These are phyloP conservation scores for Fusarium sublunatum DNA, from an alignment of 2,329 filamentous ascomycete species.

Conservation along the genomic window DNA sequence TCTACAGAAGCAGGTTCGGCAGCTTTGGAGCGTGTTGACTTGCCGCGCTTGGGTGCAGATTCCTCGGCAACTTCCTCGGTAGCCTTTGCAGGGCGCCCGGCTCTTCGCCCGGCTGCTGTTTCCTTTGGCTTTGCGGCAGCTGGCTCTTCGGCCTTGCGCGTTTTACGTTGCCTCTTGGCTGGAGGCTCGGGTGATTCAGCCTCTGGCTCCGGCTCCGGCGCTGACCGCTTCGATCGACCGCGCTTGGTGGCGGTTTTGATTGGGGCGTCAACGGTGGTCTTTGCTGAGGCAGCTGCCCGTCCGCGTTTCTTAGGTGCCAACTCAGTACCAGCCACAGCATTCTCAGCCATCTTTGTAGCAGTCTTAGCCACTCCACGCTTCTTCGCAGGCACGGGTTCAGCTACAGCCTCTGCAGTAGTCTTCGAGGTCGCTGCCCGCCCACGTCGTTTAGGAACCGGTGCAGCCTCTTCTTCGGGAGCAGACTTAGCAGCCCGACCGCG, in stretches of 20 bases:
- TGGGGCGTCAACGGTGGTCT: conserved; percentile 1
- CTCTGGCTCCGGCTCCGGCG: conserved; percentile 18
- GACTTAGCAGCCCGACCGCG: conserved; percentile 24
- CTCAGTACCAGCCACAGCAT: conserved; percentile 15
- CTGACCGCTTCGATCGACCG: conserved; percentile 34
- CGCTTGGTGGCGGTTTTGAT: conserved; percentile 30
- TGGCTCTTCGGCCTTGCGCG: conserved; percentile 24
- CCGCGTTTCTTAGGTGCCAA: conserved; percentile 28
- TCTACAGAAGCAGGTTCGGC: conserved; percentile 7
- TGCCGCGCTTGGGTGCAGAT: conserved; percentile 21
- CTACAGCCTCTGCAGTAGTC: conserved; percentile 2
- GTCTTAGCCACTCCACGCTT: conserved; percentile 23
- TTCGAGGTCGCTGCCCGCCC: conserved; percentile 22
- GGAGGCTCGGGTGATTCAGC: conserved; percentile 28
- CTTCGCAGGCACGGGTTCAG: conserved; percentile 19
- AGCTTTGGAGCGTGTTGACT: conserved; percentile 23
- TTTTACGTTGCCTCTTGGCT: conserved; percentile 36
- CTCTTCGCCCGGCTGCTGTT: conserved; percentile 12
- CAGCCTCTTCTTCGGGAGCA: conserved; percentile 9
- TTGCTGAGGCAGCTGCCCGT: conserved; percentile 4
- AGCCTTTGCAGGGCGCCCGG: conserved; percentile 27
- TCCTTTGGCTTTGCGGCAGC: conserved; percentile 5
- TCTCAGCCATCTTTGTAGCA: conserved; percentile 6
- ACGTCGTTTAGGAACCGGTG: conserved; percentile 14
- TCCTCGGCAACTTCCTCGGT: conserved; percentile 15